Conservation (phyloP, 345 rosid genomes). For the Eutrema heterophyllum region DNA sequence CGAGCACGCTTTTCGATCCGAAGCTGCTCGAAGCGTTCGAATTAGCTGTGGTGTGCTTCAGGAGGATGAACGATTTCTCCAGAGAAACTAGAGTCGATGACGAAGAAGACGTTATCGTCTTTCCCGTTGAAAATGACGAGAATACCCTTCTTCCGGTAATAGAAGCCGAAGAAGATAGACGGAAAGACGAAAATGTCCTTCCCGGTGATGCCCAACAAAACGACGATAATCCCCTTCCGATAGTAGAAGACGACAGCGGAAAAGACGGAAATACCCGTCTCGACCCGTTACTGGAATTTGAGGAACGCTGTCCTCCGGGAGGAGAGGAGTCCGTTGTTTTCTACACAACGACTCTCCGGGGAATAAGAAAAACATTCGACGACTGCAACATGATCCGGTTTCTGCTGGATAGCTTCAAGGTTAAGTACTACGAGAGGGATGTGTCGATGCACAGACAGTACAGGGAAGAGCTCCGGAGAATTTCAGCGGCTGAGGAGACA, state of each 20-base stretch:
- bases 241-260: not conserved
- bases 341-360: conserved; percentile 72
- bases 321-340: conserved; percentile 57
- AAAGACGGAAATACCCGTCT: conserved; percentile 2
- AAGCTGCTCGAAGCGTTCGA: conserved; percentile 65
- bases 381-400: conserved; percentile 67
- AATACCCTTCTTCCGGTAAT: not conserved
- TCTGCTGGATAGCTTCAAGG: conserved; percentile 59
- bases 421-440: conserved; percentile 62
- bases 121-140: not conserved
- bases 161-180: not conserved
- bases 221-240: not conserved
- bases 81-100: conserved; percentile 2
- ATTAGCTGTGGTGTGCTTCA: conserved; percentile 45
- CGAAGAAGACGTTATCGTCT: conserved; percentile 14
- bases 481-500: conserved; percentile 38
- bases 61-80: conserved; percentile 35
- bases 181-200: not conserved
- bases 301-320: conserved; percentile 69
- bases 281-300: conserved; percentile 41
- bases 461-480: conserved; percentile 61
- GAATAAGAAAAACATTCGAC: conserved; percentile 86
- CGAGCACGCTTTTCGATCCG: conserved; percentile 70
- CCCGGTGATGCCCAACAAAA: conserved; percentile 16
- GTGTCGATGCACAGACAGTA: conserved; percentile 69